Evolutionary conservation across 345 rosid genomes (phyloP).

Genomic region (Atalantia buxifolia): DNA sequence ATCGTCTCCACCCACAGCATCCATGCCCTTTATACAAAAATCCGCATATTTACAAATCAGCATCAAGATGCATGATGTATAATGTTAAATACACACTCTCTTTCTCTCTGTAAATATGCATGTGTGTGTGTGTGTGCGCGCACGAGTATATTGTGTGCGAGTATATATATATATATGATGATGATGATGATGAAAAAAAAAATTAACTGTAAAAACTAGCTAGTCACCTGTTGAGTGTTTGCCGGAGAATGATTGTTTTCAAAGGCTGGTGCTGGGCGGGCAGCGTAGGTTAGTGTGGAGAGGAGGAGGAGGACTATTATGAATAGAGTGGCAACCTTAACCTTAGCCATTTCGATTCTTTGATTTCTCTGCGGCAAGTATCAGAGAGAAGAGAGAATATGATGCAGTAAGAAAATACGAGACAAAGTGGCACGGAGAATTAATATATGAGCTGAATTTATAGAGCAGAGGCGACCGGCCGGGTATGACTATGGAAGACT

Average conservation of each 20-base stretch:
- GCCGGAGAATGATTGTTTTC: constrained; percentile 17
- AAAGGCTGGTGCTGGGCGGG: constrained; percentile 39
- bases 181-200: no score
- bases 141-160: no score
- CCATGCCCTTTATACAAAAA: background rate
- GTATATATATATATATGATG: no score
- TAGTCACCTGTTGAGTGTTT: constrained; percentile 34
- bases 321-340: constrained; percentile 32
- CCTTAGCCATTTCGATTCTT: constrained; percentile 29
- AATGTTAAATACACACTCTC: no score
- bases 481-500: no score
- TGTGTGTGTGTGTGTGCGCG: no score
- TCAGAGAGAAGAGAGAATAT: background rate
- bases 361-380: background rate
- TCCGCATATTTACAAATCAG: background rate
- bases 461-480: background rate
- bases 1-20: constrained; percentile 23
- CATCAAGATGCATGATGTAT: no score
- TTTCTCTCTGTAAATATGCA: no score
- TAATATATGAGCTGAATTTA: background rate
- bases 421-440: background rate
- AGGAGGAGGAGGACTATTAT: constrained; percentile 44
- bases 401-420: background rate
- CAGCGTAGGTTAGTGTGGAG: constrained; percentile 40
- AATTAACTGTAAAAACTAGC: no score